phyloP scores from a whole-genome alignment of 352 stramenopile species.

The Phytophthora pseudosyringae region DNA sequence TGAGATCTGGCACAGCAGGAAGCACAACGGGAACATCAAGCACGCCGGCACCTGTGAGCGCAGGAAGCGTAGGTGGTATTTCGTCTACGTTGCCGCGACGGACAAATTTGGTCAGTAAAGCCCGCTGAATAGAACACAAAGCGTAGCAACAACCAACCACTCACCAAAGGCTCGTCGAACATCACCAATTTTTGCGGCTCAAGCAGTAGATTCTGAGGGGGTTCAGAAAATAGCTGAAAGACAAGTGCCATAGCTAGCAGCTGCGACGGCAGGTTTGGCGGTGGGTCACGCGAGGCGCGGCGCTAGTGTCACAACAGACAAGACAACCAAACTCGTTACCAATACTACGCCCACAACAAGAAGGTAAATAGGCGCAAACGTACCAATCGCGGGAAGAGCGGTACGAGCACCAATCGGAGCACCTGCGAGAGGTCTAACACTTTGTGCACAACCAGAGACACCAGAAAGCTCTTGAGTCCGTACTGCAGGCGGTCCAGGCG shows the following conservation, averaged over 20 bases:
- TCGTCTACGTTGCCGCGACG: conserved; percentile 57
- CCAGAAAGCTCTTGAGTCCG: conserved; percentile 84
- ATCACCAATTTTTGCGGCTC: conserved; percentile 83
- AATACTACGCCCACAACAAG: background rate
- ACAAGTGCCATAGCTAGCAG: conserved; percentile 85
- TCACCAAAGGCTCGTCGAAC: conserved; percentile 89
- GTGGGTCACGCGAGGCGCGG: conserved; percentile 71
- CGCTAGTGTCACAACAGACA: conserved; percentile 41
- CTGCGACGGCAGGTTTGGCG: conserved; percentile 80
- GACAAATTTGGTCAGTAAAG: conserved; percentile 24
- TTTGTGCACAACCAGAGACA: conserved; percentile 85
- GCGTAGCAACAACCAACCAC: conserved; percentile 20
- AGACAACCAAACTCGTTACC: conserved; percentile 1
- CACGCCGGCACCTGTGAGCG: conserved; percentile 79
- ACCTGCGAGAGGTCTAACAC: conserved; percentile 87
- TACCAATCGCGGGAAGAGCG: conserved; percentile 81
- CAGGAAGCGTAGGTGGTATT: conserved; percentile 85
- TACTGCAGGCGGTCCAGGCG: conserved; percentile 87
- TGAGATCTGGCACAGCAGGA: conserved; percentile 88
- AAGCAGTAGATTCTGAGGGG: conserved; percentile 78
- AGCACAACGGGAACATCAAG: conserved; percentile 86
- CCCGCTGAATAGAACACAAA: conserved; percentile 1
- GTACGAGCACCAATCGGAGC: conserved; percentile 82
- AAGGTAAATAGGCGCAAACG: conserved; percentile 5
- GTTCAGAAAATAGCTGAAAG: conserved; percentile 87